Evolutionary conservation across 208 protist genomes (phyloP), one percentile per base, ranked within the genome.

Genomic region (Naegleria gruberi): DNA sequence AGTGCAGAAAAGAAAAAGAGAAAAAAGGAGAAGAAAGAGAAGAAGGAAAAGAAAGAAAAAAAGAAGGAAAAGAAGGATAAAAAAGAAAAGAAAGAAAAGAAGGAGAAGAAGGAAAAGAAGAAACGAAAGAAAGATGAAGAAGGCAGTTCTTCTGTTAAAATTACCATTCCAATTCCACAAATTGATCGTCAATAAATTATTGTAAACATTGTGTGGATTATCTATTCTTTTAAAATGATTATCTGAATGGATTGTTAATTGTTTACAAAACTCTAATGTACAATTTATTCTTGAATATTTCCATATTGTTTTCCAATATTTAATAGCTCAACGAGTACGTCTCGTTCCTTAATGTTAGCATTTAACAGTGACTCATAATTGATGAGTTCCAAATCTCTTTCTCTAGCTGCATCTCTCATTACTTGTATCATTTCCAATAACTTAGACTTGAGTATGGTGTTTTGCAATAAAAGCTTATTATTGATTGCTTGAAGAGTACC

Each of bases 11-110:
- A 23, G 51, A 65, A 65, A 19, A 65, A 65, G 51, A 4, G 51
- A 65, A 65, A 65, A 23, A 37, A 77, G 34, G 65, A 37, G 1
- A 77, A 77, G 30, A 77, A 77, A 26, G 30, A 77, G n/a, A 77
- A 77, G 65, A 77, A 77, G 26, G 30, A 77, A 77, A 77, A 77
- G n/a, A 77, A 77, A 77, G 65, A 77, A 30, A 77, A 77, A 26
- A 77, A 77, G 65, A 37, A 30, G n/a, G 65, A 77, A 77, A 77
- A 77, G n/a, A 77, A 77, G 34, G 34, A 37, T 7, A 77, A 77
- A 37, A 77, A 77, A n/a, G 30, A 77, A 37, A 37, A 77, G 30
- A 37, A 37, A 77, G 65, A 77, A 8, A 12, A 51, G 12, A 37
- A 37, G 30, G 65, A 77, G 19, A 77, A 77, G 65, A 77, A 77